Base-by-base conservation (phyloP, 75 land plant species). In the Gnetum montanum region DNA sequence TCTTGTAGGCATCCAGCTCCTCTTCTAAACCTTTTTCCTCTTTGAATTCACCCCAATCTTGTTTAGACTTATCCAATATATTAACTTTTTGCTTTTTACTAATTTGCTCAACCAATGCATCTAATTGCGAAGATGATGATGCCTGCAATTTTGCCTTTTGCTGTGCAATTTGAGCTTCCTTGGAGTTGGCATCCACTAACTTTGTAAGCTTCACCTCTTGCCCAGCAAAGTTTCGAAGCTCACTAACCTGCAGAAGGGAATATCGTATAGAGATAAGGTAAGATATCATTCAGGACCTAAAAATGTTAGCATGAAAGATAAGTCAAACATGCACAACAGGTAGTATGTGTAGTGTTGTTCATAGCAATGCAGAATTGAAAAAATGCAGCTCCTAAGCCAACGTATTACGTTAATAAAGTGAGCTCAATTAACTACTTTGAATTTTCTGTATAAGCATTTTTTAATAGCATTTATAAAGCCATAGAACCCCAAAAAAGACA, bases 31-130 rank as follows among this genome's bases (percentile, higher is more conserved):
- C 76, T 38, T 77, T 83, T 50, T 94, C 96, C 31, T 84, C 89
- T 49, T 94, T 94, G 63, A 74, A 94, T 48, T 86, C 96, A 4
- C 96, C 90, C 98, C 98, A 94, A 48, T 94, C 98, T 68, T 83
- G 85, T 50, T 78, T 89, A 10, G 96, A 80, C 67, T 80, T 94
- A 79, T 90, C 91, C n/a, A 94, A 72, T n/a, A 94, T 85, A 49
- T 85, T 94, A 27, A 82, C 72, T 57, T 94, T 94, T 56, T 25
- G 96, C 49, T 83, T 94, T 68, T 94, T 94, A 69, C 70, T 74
- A 27, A 94, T 80, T 58, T 94, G 87, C 24, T 90, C 86, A 19
- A 94, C 78, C 63, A 94, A 40, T n/a, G 62, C 66, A 63, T 94
- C 98, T 15, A 94, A 75, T 16, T 88, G 85, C 30, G 96, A 73